Evolutionary conservation across 139 green algal species (phyloP), one percentile per base, ranked within the genome.

Genomic region (Yamagishiella unicocca): DNA sequence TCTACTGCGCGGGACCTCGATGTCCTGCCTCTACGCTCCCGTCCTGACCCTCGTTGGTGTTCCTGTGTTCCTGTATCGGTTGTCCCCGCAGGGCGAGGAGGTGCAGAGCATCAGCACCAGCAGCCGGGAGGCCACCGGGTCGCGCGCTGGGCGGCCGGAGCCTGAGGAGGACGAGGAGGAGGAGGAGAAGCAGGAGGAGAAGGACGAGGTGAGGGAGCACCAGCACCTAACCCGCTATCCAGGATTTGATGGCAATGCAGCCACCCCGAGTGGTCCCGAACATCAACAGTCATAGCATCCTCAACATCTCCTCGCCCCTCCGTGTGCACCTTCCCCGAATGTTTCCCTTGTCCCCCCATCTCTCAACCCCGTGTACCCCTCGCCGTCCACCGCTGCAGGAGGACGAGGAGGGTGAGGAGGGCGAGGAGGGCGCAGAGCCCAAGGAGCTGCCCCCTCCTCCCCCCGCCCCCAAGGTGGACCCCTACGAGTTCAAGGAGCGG

Each of bases 401-500:
- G 58, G 66, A 90, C 62, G 89, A 79, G 46, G 89, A 90, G 53
- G 89, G 89, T 6, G 89, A 86, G 55, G 89, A 89, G 76, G 88
- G 67, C 37, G 87, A 72, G 38, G 82, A 82, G 82, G 31, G 45
- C 31, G 55, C 24, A 0, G 78, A 45, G 68, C 71, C 87, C 58
- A 84, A 89, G 84, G 84, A 90, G 71, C 66, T 72, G 25, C 84
- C 89, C 19, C 72, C 90, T 27, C 90, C 90, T 8, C 86, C 90
- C 4, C 83, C 81, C 3, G 45, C 85, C 24, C 90, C 90, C 17
- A 88, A 88, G 10, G 86, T 91, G 76, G 90, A 93, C 77, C 90
- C 90, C 19, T 93, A 93, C 58, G 90, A 88, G 77, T 93, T 93
- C 68, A 90, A 90, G 77, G 75, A 86, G 68, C 67, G 78, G 2